Conservation (phyloP, 306 rosid genomes). For the Gleditsia sinensis region DNA sequence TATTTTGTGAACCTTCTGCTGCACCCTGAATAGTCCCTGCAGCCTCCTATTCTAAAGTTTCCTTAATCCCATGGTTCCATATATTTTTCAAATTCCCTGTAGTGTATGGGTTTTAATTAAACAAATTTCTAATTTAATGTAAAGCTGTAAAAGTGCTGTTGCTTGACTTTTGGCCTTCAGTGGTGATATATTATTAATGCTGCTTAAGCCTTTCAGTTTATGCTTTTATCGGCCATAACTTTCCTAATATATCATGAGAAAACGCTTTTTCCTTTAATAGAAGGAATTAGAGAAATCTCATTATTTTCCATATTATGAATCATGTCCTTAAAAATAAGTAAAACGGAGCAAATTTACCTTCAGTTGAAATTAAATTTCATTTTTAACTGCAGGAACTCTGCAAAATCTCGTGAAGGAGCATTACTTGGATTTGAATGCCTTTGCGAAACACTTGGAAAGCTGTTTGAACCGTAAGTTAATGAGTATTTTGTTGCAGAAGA, state of each 20-base stretch:
- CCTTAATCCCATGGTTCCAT: background rate
- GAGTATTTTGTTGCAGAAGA: conserved; percentile 14
- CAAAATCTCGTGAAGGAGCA: conserved; percentile 93
- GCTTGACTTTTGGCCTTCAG: background rate
- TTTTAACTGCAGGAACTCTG: conserved; percentile 75
- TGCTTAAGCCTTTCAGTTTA: background rate
- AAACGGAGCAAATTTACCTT: background rate
- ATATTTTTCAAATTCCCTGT: background rate
- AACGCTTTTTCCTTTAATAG: background rate
- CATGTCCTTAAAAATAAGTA: background rate
- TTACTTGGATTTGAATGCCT: conserved; percentile 96
- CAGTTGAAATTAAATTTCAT: background rate
- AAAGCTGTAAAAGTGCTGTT: background rate
- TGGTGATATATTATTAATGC: background rate
- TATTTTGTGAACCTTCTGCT: background rate
- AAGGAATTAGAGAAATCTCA: background rate
- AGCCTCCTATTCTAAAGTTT: background rate
- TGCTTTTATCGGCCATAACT: background rate
- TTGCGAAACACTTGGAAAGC: conserved; percentile 89
- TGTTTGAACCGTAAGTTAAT: conserved; percentile 87
- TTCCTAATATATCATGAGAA: background rate
- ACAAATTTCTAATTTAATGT: background rate
- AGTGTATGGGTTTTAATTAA: background rate
- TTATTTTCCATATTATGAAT: background rate
- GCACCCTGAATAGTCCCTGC: background rate